Conservation (phyloP, 2,329 filamentous ascomycete genomes). For the Sporothrix variecibatus region DNA sequence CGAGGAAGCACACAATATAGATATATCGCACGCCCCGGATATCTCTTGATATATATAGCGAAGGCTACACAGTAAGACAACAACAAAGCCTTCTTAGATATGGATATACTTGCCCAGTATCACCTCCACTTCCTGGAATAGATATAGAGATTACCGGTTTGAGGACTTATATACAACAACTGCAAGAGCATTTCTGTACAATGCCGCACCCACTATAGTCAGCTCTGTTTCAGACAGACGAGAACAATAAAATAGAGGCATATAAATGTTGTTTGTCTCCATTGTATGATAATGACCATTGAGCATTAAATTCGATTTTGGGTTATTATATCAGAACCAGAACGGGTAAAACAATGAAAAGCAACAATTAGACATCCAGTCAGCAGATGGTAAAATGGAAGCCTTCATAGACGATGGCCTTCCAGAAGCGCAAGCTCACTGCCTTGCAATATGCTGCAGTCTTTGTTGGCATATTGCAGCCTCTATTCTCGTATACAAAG, state of each 20-base stretch:
- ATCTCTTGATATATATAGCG: background rate
- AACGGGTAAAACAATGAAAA: background rate
- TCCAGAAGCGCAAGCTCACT: background rate
- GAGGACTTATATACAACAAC: background rate
- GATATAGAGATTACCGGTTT: background rate
- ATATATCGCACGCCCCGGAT: background rate
- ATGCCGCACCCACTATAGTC: background rate
- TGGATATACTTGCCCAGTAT: background rate
- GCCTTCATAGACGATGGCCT: too few species aligned
- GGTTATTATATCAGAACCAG: conserved; percentile 7
- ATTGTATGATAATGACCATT: background rate
- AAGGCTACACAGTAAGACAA: background rate
- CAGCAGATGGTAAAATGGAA: too few species aligned
- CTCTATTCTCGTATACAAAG: too few species aligned
- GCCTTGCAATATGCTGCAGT: background rate
- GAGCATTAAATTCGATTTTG: background rate
- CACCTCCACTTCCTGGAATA: background rate
- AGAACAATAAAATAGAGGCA: background rate
- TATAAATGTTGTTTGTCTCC: background rate
- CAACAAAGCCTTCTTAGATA: background rate
- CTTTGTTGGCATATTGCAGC: background rate
- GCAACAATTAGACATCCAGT: background rate
- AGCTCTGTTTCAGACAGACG: conserved; percentile 12
- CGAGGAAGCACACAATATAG: background rate
- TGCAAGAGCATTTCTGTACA: background rate